Base-by-base conservation (phyloP, 352 stramenopile species). In the Pythium scleroteichum region DNA sequence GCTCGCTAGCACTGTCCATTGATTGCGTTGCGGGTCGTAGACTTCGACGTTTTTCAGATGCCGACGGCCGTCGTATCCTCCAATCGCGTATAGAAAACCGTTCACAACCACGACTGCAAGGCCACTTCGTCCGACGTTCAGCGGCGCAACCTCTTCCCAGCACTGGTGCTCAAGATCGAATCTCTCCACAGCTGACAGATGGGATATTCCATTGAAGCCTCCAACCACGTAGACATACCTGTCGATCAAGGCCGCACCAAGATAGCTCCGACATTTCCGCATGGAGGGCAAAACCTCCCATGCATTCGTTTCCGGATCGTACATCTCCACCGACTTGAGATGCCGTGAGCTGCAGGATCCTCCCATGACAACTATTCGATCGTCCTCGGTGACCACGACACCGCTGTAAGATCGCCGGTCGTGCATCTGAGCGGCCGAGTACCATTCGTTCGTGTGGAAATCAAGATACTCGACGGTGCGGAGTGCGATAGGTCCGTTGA, bases 1-100 rank as follows among this genome's bases (percentile, higher is more conserved):
- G 42, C 33, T 40, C 0, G 72, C 57, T 5, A 79, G 47, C 4
- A 66, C 50, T 0, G 60, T 66, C 82, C 82, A 92, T 35, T 79
- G 22, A 23, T 85, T 82, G 5, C 55, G 69, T 2, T 57, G 41
- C 8, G 78, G 71, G 23, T 90, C 78, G 24, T 78, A 90, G 14
- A 84, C 66, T 50, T 90, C 82, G 23, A 92, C 77, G 32, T 68
- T 90, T 53, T 81, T 79, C 23, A 92, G 53, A 40, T 92, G 82
- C 19, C 78, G 73, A 4, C 70, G 71, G 6, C 82, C 82, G 46
- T 92, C 78, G 60, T 90, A 92, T 0, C 82, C 79, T 13, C 79
- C 82, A 20, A 89, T 77, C n/a, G 82, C 79, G 20, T 82, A 85
- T 33, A 92, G 41, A n/a, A 68, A 54, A 2, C 70, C 76, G 24